Evolutionary conservation across 768 basidiomycete genomes (phyloP), one percentile per base, ranked within the genome.

Genomic region (Lactifluus piperatus): DNA sequence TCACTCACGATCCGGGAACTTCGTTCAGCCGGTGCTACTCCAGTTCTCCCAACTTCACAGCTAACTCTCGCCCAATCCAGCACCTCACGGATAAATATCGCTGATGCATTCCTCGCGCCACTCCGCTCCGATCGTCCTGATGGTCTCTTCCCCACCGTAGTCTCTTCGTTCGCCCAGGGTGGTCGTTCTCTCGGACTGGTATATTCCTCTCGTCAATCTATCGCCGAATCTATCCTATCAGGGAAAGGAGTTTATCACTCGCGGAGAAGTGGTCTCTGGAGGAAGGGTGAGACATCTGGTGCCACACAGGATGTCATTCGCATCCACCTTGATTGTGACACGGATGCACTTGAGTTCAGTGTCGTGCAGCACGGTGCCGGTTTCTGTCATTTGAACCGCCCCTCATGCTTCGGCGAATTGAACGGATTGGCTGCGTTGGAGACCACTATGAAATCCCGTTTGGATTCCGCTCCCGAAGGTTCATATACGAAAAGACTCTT

Each of bases 211-310:
- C 66, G 71, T 52, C 85, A 88, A 65, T 95, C 94, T 5, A 78
- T 98, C 66, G 80, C 79, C 50, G 91, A 94, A 70, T 88, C 89
- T 65, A 92, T 99, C 70, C 61, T 83, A 37, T 86, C 92, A 2
- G 92, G 93, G 27, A 86, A 85, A 68, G 97, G 97, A 16, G 86
- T 95, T 13, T 99, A 99, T 70, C 94, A 97, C 69, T 97, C 94
- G 20, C 84, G 97, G 60, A 93, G 91, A 69, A 91, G 95, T 67
- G 94, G 94, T 16, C 75, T 98, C 32, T 99, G 97, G 97, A 77
- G 88, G 51, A 99, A 99, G 70, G 97, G 97, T 16, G 94, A 92
- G 74, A 94, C 94, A 0, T 94, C 92, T 16, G 95, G 95, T 14
- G 88, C 95, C 16, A 91, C 88, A 3, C 97, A 99, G 68, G 82